Evolutionary conservation across 1,284 basidiomycete species (phyloP).

Genomic region (Cystobasidium pallidum): DNA sequence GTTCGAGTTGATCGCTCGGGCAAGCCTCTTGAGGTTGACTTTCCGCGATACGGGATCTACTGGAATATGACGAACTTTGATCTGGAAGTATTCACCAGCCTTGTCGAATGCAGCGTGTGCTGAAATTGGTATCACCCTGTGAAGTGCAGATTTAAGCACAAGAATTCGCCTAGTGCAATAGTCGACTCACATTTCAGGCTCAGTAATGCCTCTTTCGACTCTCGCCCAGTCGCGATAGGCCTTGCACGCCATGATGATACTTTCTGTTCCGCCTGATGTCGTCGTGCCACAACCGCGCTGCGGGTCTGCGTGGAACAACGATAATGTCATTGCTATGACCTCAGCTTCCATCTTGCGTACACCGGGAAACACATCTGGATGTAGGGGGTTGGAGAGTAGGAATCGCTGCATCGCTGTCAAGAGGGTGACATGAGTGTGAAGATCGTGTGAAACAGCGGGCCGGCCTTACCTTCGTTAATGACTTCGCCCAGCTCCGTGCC

Average conservation of each 20-base stretch:
- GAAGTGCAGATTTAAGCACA: background rate
- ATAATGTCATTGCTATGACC: slow-evolving; percentile 89
- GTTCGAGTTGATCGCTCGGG: slow-evolving; percentile 78
- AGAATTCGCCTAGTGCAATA: background rate
- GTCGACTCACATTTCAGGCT: slow-evolving; percentile 81
- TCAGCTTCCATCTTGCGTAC: slow-evolving; percentile 98
- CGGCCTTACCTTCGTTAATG: slow-evolving; percentile 40
- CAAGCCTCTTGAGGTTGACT: slow-evolving; percentile 75
- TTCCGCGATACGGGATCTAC: slow-evolving; percentile 80
- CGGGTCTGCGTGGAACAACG: slow-evolving; percentile 64
- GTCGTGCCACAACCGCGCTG: slow-evolving; percentile 69
- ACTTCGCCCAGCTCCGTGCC: slow-evolving; percentile 35
- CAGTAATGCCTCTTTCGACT: slow-evolving; percentile 79
- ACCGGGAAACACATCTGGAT: slow-evolving; percentile 91
- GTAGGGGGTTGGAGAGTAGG: slow-evolving; percentile 78
- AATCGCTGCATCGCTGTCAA: slow-evolving; percentile 50
- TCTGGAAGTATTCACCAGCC: slow-evolving; percentile 74
- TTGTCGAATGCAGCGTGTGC: slow-evolving; percentile 97
- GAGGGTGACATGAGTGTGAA: slow-evolving; percentile 23
- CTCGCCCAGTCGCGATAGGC: slow-evolving; percentile 91
- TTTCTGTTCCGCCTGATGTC: slow-evolving; percentile 94
- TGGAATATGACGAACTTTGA: slow-evolving; percentile 87
- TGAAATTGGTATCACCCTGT: slow-evolving; percentile 77
- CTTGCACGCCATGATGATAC: slow-evolving; percentile 91
- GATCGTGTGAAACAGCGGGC: too few relatives aligned